Base-by-base conservation (phyloP, 2,329 filamentous ascomycete genomes). In the Penicillium sp. region DNA sequence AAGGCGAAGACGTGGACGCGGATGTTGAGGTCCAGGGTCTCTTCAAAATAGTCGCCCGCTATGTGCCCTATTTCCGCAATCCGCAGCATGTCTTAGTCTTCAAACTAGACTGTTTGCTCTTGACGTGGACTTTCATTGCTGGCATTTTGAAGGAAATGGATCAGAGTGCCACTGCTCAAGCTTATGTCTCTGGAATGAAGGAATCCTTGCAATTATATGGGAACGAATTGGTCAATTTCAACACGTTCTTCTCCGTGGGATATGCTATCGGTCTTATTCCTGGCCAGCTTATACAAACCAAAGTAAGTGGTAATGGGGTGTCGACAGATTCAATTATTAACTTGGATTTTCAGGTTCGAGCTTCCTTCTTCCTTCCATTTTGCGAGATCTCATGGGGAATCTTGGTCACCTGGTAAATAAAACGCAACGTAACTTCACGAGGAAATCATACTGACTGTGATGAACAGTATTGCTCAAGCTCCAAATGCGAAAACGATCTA, bases 101-200 rank as follows among this genome's bases (percentile, higher is more conserved):
- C 16, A 53, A 53, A 5, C 31, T 53, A 11, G 50, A 53, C 22
- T 36, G 27, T 36, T 39, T 53, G 10, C 21, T 48, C 14, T 48
- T 53, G 45, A 31, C 45, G 38, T 53, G 50, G 50, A 48, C 50
- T 5, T 53, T 53, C 16, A 53, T 53, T 21, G 50, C 50, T 22
- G 50, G 50, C 4, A 53, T 53, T 22, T 32, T 53, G 31, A 53
- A 53, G 22, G 45, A 53, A 29, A 53, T 53, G 50, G 31, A 44
- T 29, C 40, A 50, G 38, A 40, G 48, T 41, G 45, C 45, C 11
- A 54, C 51, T 11, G 41, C 45, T 11, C 45, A 54, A 38, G 51
- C 51, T 22, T 54, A 54, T 29, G 51, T 54, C 10, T 54, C 51
- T 18, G 51, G 51, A 5, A 54, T 54, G 51, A 54, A 54, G 13